Evolutionary conservation across 805 yeast genomes (phyloP).

Genomic region (Priceomyces fermenticarens): DNA sequence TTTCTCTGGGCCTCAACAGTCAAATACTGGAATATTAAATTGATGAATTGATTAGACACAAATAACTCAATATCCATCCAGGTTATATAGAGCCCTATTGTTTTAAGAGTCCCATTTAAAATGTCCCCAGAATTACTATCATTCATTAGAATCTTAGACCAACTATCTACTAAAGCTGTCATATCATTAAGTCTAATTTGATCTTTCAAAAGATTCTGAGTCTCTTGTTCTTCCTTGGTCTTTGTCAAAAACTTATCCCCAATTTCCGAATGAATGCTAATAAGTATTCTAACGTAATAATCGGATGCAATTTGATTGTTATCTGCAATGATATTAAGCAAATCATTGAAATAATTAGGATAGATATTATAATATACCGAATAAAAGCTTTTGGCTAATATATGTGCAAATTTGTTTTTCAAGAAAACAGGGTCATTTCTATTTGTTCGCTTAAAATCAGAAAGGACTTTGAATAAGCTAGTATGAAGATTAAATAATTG

Average conservation of each 20-base stretch:
- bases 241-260: conserved; percentile 87
- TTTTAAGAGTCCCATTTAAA: conserved; percentile 55
- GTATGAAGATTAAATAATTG: conserved; percentile 47
- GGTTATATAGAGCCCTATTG: conserved; percentile 81
- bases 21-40: conserved; percentile 57
- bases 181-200: conserved; percentile 76
- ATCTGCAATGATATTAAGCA: conserved; percentile 18
- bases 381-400: conserved; percentile 35
- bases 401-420: conserved; percentile 34
- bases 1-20: conserved; percentile 47
- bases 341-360: conserved; percentile 31
- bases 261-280: conserved; percentile 82
- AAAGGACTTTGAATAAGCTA: conserved; percentile 46
- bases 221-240: conserved; percentile 56
- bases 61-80: conserved; percentile 89
- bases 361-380: conserved; percentile 29
- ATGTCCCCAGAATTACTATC: conserved; percentile 36
- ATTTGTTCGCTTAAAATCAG: conserved; percentile 13
- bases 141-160: conserved; percentile 58
- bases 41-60: conserved; percentile 56
- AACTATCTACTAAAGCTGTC: conserved; percentile 56
- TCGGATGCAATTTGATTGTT: conserved; percentile 48
- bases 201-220: conserved; percentile 77
- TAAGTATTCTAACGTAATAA: conserved; percentile 68
- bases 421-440: conserved; percentile 29